phyloP scores from a whole-genome alignment of 768 basidiomycete genomes.

The Holtermannia corniformis region DNA sequence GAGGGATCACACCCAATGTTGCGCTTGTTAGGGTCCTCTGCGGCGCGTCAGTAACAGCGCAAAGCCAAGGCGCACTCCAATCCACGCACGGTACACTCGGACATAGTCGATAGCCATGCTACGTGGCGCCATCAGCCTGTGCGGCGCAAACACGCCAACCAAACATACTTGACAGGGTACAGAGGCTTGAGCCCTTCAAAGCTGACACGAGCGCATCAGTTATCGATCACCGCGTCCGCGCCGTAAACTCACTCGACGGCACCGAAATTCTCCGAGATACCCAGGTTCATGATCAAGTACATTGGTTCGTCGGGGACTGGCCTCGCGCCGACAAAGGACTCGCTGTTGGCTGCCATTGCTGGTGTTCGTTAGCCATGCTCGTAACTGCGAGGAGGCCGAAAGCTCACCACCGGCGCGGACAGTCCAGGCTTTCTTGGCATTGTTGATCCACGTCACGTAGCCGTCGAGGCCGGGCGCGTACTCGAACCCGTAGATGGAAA shows the following conservation, averaged over 20 bases:
- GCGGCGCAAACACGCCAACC: background rate
- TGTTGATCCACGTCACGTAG: conserved; percentile 73
- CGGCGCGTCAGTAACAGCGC: background rate
- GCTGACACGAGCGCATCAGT: conserved; percentile 9
- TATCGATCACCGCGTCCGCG: background rate
- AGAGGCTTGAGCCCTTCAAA: conserved; percentile 27
- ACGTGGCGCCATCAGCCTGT: background rate
- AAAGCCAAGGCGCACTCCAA: background rate
- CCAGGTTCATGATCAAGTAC: conserved; percentile 45
- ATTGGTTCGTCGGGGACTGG: conserved; percentile 76
- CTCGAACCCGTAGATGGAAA: conserved; percentile 68
- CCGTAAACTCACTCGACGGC: conserved; percentile 30
- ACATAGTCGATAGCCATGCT: conserved; percentile 79
- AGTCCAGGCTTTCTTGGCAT: conserved; percentile 55
- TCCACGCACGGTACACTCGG: conserved; percentile 61
- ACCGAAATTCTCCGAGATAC: conserved; percentile 74
- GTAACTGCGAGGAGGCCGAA: too few species aligned
- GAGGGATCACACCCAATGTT: conserved; percentile 80
- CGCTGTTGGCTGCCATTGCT: conserved; percentile 57
- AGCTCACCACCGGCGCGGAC: conserved; percentile 22
- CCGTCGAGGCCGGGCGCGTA: conserved; percentile 60
- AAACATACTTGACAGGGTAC: conserved; percentile 29
- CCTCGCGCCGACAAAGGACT: conserved; percentile 57
- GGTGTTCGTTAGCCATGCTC: too few species aligned
- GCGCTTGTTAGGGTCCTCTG: conserved; percentile 35